Evolutionary conservation across 495 filamentous ascomycete genomes (phyloP), one percentile per base, ranked within the genome.

Genomic region (Penicillium longicatenatum): DNA sequence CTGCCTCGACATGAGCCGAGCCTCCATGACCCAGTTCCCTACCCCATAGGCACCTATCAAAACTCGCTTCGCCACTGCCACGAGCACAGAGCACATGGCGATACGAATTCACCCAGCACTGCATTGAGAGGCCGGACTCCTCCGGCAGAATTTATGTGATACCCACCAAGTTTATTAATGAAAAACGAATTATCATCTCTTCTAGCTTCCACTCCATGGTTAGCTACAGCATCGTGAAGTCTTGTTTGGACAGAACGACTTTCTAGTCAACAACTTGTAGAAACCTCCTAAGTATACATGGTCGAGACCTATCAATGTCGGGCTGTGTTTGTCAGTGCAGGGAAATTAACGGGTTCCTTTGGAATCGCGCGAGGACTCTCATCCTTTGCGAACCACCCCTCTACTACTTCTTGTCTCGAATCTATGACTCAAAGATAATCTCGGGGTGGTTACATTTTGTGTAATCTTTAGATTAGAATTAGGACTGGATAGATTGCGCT

Each of bases 301-400:
- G 74, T 73, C 74, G 70, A 69, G 73, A 73, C 70, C 61, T 61
- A 50, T 52, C 74, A 67, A 73, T 79, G 75, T 79, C 70, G 69
- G 76, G 62, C 69, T 78, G 69, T 79, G 75, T 79, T 81, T 78
- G 75, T 82, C 77, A 79, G 57, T 61, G 66, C 77, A 79, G 77
- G 78, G 43, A 80, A 66, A 79, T 70, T 58, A 60, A 78, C 49
- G 64, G 67, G 60, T 61, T 68, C 30, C 45, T 61, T 59, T 46
- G 55, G 30, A 50, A 54, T 57, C 63, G 57, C 64, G 63, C 63
- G 54, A 39, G 57, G 59, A 70, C 54, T 66, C 64, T 70, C 67
- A 70, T 65, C 58, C 62, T 60, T 59, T 56, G 68, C 61, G 66
- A 65, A 62, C 58, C 70, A 57, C 49, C 45, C 60, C 42, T 61